A percentile compares a stretch with the other conserved stretches of the same genome.
Evolutionary conservation across 1,284 basidiomycete genomes (phyloP).

Genomic region (Golubevia sp.): DNA sequence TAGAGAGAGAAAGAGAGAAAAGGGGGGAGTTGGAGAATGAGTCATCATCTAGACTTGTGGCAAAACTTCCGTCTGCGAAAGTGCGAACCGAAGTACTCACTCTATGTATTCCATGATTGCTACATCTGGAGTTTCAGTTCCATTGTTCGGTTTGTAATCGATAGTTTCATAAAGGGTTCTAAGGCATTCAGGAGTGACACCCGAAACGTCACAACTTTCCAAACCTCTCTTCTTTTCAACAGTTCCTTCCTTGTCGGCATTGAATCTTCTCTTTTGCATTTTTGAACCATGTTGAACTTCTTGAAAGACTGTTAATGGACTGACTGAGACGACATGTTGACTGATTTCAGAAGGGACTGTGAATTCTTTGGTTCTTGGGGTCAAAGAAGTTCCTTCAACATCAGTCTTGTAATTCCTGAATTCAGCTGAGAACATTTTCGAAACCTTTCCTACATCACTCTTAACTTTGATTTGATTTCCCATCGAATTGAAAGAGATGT

Average conservation of each 20-base stretch:
- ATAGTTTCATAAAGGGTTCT: too few species aligned
- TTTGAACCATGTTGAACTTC: not conserved
- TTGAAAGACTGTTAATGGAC: constrained; percentile 6
- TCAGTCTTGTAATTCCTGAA: not conserved
- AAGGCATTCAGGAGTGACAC: too few species aligned
- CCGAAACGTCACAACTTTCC: not conserved
- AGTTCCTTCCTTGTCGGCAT: not conserved
- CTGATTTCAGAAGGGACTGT: constrained; percentile 10
- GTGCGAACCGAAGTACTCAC: too few species aligned
- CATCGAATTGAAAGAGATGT: too few species aligned
- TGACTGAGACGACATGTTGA: constrained; percentile 3
- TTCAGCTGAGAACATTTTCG: constrained; percentile 10
- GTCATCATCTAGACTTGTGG: too few species aligned
- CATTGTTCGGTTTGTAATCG: too few species aligned
- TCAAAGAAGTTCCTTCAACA: too few species aligned
- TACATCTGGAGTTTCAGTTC: too few species aligned
- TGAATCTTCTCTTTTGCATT: not conserved
- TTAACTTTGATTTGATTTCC: constrained; percentile 11
- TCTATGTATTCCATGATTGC: too few species aligned
- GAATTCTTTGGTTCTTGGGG: constrained; percentile 11
- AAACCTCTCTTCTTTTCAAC: not conserved
- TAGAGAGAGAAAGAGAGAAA: too few species aligned
- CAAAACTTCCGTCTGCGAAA: too few species aligned
- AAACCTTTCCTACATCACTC: constrained; percentile 11
- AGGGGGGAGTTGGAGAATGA: too few species aligned